A percentile compares a stretch with the other conserved stretches of the same genome.
Evolutionary conservation across 768 basidiomycete genomes (phyloP).

Genomic region (Hydnum rufescens): DNA sequence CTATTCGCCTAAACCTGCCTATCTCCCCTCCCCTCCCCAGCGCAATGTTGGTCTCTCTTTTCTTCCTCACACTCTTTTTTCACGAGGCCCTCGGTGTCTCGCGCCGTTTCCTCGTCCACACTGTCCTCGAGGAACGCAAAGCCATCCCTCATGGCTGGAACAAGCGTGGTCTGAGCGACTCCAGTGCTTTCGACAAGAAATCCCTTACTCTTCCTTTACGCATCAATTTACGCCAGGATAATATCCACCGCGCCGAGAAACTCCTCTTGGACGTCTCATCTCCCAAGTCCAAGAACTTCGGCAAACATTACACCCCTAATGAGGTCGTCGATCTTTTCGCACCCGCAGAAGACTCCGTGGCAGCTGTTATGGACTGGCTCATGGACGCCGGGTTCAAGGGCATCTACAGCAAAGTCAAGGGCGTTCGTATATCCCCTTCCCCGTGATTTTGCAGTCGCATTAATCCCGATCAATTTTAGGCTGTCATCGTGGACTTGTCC

Average conservation of each 20-base stretch:
- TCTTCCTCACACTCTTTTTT: too few relatives aligned
- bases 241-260: constrained; percentile 1
- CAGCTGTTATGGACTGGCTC: constrained; percentile 27
- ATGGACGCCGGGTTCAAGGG: constrained; percentile 12
- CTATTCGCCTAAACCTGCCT: too few relatives aligned
- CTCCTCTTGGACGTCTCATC: constrained; percentile 5
- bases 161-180: too few relatives aligned
- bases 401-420: background rate
- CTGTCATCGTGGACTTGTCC: constrained; percentile 9
- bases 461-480: constrained; percentile 10
- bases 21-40: too few relatives aligned
- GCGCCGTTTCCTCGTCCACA: too few relatives aligned
- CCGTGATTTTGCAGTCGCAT: background rate
- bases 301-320: constrained; percentile 5
- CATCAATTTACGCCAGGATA: constrained; percentile 5
- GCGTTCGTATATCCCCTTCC: background rate
- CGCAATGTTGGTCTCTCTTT: too few relatives aligned
- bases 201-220: background rate
- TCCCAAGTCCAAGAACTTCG: constrained; percentile 3
- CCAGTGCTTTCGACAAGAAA: too few relatives aligned
- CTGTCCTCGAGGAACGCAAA: too few relatives aligned
- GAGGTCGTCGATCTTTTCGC: constrained; percentile 24
- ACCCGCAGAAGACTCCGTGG: constrained; percentile 24
- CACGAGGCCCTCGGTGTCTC: too few relatives aligned
- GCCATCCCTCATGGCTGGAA: too few relatives aligned